Base-by-base conservation (phyloP, 2,329 filamentous ascomycete genomes). In the Cylindrodendrum hubeiense region DNA sequence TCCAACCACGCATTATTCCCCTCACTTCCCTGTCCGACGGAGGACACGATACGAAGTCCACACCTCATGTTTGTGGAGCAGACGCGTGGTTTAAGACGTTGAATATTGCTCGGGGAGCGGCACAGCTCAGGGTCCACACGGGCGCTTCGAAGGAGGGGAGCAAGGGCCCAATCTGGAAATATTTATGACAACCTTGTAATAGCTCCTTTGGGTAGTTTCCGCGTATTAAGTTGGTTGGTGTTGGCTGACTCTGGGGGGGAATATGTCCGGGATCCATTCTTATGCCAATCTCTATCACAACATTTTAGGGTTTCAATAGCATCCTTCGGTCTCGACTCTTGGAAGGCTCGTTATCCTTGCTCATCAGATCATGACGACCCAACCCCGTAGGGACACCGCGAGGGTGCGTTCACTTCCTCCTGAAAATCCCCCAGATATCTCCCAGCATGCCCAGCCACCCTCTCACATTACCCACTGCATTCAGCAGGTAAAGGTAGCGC, bases 401-500 rank as follows among this genome's bases (percentile, higher is more conserved):
- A 41, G 9, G 26, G 19, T 37, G 17, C 39, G 12, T 49, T 67
- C 59, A 74, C 54, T 75, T 74, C 37, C 74, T 62, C 43, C 69
- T 59, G 24, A 74, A 60, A 22, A 76, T 63, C 10, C 63, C 28
- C 64, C 68, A 73, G 15, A 75, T 59, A 49, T 79, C 78, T 12
- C 61, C 59, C 19, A 77, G 37, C 77, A 84, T 84, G 3, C 86
- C 88, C 34, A 77, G 65, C 88, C 87, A 91, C 0, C 88, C 88
- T 68, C 83, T 82, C 12, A 82, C 73, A 33, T 70, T 72, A 66
- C 85, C 82, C 37, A 86, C 71, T 30, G 81, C 73, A 72, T 90
- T 89, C 68, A 91, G 50, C 63, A 90, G 67, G 43, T 79, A 77
- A 2, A 91, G 76, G 59, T 89, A 82, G 41, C 86, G 83, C 63